Evolutionary conservation across 805 yeast genomes (phyloP), one percentile per base, ranked within the genome.

Genomic region (Wilhelminamyces savonicus): DNA sequence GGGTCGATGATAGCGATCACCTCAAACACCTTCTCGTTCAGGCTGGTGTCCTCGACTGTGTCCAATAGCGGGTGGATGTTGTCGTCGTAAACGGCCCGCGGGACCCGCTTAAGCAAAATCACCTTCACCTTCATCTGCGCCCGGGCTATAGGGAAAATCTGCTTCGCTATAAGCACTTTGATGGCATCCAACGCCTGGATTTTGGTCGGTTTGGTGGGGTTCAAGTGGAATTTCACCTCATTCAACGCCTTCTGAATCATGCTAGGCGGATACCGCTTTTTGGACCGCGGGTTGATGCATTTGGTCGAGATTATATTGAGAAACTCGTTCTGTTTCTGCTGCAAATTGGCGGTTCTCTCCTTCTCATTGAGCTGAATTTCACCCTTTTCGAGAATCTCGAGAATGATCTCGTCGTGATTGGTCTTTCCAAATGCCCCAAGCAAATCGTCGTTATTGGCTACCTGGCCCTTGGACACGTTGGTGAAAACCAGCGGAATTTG

Each of bases 401-500:
- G 63, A 16, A 92, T 78, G 28, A 88, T 82, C 21, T 69, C 67
- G 48, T 87, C 84, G 9, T 74, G 69, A 44, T 88, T 82, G 0
- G 87, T 76, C 0, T 86, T 72, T 1, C 82, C 87, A 52, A 92
- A 90, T 2, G 80, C 68, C 32, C 75, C 69, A 39, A 70, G 61
- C 14, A 92, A 62, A 35, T 90, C 97, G 7, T 85, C 95, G 42
- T 82, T 75, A 12, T 88, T 78, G 3, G 97, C 97, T 1, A 84
- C 88, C 39, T 78, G 86, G 2, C 98, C 98, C 50, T 92, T 92
- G 11, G 95, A 85, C 0, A 88, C 97, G 49, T 92, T 92, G 21
- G 76, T 53, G 48, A 92, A 92, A 1, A 92, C 94, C 54, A 83
- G 95, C n/a, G 87, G 95, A 30, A 92, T 86, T 54, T 92, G 98